Base-by-base conservation (phyloP, 306 rosid genomes). In the Sesbania bispinosa region DNA sequence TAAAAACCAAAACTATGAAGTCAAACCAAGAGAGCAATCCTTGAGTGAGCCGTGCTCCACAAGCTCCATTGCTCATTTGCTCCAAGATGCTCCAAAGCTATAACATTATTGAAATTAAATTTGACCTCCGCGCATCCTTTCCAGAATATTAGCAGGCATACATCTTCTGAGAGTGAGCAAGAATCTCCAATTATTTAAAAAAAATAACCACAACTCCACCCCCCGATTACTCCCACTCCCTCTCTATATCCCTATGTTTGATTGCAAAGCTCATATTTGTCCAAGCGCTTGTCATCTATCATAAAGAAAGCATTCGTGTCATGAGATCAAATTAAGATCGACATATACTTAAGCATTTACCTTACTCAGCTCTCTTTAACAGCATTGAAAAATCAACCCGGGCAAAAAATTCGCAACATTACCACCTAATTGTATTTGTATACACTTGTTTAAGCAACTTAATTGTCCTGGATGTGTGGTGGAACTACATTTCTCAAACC, bases 21-120 rank as follows among this genome's bases (percentile, higher is more conserved):
- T n/a, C 99, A 89, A 95, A 91, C 99, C 99, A 89, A 95, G 85
- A 82, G 99, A 95, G 99, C 99, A 95, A 91, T 86, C 97, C 99
- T 80, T 82, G 90, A 95, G 87, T 88, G 99, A 95, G 96, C 97
- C 85, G 29, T 89, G 96, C 99, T 91, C 97, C 99, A 85, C 90
- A 89, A 91, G 96, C 96, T 95, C 96, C 99, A 91, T 90, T 80
- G 96, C 97, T 94, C 96, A 94, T 91, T 87, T 89, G 99, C 99
- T 95, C 99, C 99, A 86, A 83, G 87, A 83, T 87, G 99, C 99
- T 95, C 99, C 99, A 89, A 85, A 88, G 99, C 96, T 75, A 83
- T 79, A 80, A 83, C 76, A 83, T 83, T 88, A 85, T 87, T 89
- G 92, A 95, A 90, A 77, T 80, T 86, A 95, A 91, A 85, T 84